Evolutionary conservation across 2,329 filamentous ascomycete genomes (phyloP), one percentile per base, ranked within the genome.

Genomic region (Harringtonia lauricola): DNA sequence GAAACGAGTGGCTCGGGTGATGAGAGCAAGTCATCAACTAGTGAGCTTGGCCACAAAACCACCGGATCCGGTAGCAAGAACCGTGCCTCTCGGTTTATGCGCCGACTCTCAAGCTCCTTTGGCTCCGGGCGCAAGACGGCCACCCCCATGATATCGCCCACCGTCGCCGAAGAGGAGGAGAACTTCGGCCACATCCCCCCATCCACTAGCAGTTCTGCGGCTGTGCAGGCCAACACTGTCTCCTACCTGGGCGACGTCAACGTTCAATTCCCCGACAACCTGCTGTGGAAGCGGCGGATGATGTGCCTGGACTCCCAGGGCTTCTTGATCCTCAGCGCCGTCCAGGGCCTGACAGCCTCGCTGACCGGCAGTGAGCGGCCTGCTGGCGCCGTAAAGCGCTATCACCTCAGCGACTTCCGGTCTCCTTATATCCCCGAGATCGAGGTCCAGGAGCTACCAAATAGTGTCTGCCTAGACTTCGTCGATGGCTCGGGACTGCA

Each of bases 241-340:
- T 71, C 86, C 4, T 80, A 83, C 49, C 74, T 94, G 61, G 87
- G 89, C 39, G 86, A 95, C 56, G 82, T 98, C 50, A 96, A 98
- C 55, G 86, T 96, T 12, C 92, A 98, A 59, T 95, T 98, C 59
- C 92, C 92, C 0, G 90, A 96, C 58, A 94, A 87, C 43, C 71
- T 98, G 38, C 72, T 98, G 13, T 98, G 92, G 92, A 98, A 96
- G 67, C 83, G 90, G 43, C 80, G 92, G 47, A 88, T 83, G 55
- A 80, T 95, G 64, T 83, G 83, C 51, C 77, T 98, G 45, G 89
- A 96, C 60, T 78, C 80, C 9, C 73, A 83, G 47, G 92, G 90
- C 17, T 88, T 84, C 62, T 67, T 98, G 33, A 81, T 94, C 46
- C 73, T 98, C 49, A 85, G 81, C 35, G 73, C 81, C 9, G 74